A percentile compares a stretch with the other conserved stretches of the same genome.
Evolutionary conservation across 192 early-diverging fungal genomes (phyloP).

Genomic region (Pilaira anomala): DNA sequence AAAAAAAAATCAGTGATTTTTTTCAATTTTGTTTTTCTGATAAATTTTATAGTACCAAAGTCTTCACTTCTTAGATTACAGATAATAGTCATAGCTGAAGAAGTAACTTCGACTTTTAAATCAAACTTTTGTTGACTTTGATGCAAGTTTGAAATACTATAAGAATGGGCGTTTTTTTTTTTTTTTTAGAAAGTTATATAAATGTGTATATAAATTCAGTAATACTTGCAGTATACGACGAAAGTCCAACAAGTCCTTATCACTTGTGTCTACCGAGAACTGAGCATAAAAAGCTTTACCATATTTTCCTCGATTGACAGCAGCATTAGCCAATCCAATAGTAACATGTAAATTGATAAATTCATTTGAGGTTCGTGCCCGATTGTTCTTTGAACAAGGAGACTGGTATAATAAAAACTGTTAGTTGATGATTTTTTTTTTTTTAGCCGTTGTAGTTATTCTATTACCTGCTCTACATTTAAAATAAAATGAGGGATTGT

Average conservation of each 20-base stretch:
- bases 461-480: conserved; percentile 18
- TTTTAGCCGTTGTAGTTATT: too few species aligned
- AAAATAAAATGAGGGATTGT: conserved; percentile 18
- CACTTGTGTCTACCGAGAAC: conserved; percentile 23
- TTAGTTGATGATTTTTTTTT: too few species aligned
- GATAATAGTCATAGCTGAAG: conserved; percentile 5
- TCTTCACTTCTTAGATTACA: conserved; percentile 31
- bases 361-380: background rate
- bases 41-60: conserved; percentile 19
- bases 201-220: background rate
- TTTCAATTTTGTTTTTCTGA: background rate
- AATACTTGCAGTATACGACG: conserved; percentile 29
- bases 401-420: background rate
- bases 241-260: conserved; percentile 25
- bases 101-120: conserved; percentile 15
- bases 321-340: conserved; percentile 4
- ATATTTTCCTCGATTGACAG: conserved; percentile 12
- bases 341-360: conserved; percentile 14
- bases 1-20: background rate
- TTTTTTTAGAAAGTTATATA: too few species aligned
- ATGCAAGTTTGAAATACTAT: conserved; percentile 23
- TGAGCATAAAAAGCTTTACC: conserved; percentile 15
- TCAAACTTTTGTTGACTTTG: conserved; percentile 12
- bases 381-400: background rate
- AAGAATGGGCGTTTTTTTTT: too few species aligned